phyloP scores from a whole-genome alignment of 2,329 filamentous ascomycete genomes.

The Zymoseptoria passerinii region DNA sequence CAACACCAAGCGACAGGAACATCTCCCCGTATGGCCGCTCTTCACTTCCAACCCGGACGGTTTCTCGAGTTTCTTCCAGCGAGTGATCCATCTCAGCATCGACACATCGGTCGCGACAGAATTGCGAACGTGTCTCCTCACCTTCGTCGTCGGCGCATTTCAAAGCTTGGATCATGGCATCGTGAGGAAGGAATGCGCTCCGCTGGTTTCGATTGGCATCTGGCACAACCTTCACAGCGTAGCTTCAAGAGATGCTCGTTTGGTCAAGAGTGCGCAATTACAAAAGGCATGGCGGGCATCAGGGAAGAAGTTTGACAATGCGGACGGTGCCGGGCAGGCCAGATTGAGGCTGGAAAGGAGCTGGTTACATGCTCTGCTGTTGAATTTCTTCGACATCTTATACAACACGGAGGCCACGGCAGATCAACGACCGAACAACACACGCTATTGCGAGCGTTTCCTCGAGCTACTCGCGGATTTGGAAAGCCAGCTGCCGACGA shows the following conservation, averaged over 20 bases:
- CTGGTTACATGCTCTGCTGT: constrained; percentile 79
- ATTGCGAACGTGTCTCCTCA: constrained; percentile 68
- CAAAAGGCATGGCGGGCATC: constrained; percentile 87
- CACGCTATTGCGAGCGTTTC: constrained; percentile 86
- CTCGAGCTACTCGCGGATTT: constrained; percentile 84
- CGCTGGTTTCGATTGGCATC: constrained; percentile 85
- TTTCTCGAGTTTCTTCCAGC: constrained; percentile 83
- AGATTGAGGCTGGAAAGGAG: constrained; percentile 82
- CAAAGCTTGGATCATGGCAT: constrained; percentile 84
- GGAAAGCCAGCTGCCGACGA: constrained; percentile 85
- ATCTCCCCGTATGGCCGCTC: constrained; percentile 76
- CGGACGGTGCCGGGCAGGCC: constrained; percentile 70
- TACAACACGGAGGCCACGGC: constrained; percentile 42
- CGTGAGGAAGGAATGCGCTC: constrained; percentile 92
- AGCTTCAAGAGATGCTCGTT: constrained; percentile 59
- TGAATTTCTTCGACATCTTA: constrained; percentile 72
- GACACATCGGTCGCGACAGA: constrained; percentile 37
- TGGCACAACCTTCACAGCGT: constrained; percentile 90
- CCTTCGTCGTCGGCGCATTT: constrained; percentile 84
- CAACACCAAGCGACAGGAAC: constrained; percentile 81
- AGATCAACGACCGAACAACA: constrained; percentile 42
- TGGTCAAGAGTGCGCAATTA: constrained; percentile 65
- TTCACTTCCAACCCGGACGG: constrained; percentile 70
- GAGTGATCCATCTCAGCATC: constrained; percentile 77
- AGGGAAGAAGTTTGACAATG: constrained; percentile 75